phyloP scores from a whole-genome alignment of 2,329 filamentous ascomycete species.

The Penicillium sp. region DNA sequence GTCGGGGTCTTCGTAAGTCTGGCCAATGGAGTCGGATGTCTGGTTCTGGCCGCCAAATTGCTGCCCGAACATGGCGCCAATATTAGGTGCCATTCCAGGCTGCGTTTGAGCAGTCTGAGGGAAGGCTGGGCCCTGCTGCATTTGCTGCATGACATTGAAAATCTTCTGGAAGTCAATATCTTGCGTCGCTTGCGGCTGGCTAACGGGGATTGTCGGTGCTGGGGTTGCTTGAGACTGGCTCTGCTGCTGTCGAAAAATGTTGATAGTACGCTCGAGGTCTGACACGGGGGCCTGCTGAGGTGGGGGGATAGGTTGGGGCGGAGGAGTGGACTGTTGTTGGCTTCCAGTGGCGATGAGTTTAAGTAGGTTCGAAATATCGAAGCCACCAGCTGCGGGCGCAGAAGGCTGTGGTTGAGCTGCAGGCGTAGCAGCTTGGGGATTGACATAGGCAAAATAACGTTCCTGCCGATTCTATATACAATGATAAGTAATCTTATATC shows the following conservation, averaged over 20 bases:
- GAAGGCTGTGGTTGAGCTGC: slow-evolving; percentile 26
- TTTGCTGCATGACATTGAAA: slow-evolving; percentile 45
- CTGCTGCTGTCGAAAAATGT: slow-evolving; percentile 18
- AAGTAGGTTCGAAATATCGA: slow-evolving; percentile 48
- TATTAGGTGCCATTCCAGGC: slow-evolving; percentile 35
- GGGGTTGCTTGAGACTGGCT: slow-evolving; percentile 6
- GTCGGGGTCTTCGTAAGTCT: slow-evolving; percentile 45
- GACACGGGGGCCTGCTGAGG: slow-evolving; percentile 30
- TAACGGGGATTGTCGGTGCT: slow-evolving; percentile 28
- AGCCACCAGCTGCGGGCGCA: slow-evolving; percentile 23
- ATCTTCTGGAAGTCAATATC: slow-evolving; percentile 45
- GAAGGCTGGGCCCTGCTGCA: slow-evolving; percentile 35
- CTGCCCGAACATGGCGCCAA: slow-evolving; percentile 41
- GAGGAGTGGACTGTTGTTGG: slow-evolving; percentile 35
- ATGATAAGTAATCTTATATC: background rate
- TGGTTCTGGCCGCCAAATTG: slow-evolving; percentile 35
- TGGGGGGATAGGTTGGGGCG: slow-evolving; percentile 33
- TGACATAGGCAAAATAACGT: slow-evolving; percentile 44
- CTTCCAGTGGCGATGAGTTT: slow-evolving; percentile 45
- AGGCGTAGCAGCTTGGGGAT: slow-evolving; percentile 31
- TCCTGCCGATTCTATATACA: slow-evolving; percentile 43
- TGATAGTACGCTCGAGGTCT: slow-evolving; percentile 25
- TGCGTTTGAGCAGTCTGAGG: slow-evolving; percentile 33
- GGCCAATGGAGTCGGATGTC: slow-evolving; percentile 18
- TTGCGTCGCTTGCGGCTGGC: slow-evolving; percentile 30